Percentiles rank a stretch among this genome's conserved stretches.
Conservation (phyloP, 805 yeast species). For the Metschnikowia baotianmanensis region DNA sequence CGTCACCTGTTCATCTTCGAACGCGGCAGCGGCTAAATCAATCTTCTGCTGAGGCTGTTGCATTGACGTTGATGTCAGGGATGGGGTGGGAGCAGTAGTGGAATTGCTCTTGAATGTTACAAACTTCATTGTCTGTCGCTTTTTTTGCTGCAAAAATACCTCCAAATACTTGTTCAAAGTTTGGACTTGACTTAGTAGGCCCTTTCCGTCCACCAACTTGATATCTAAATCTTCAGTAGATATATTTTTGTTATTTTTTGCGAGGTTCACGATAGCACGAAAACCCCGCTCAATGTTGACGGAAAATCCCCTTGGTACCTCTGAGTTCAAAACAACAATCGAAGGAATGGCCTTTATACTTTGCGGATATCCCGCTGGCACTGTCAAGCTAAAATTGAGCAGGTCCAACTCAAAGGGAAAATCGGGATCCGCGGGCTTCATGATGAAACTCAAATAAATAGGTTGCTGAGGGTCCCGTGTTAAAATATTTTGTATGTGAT, state of each 20-base stretch:
- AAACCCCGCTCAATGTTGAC: conserved; percentile 68
- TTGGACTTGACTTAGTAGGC: conserved; percentile 51
- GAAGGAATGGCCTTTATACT: conserved; percentile 41
- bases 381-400: conserved; percentile 50
- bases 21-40: conserved; percentile 9
- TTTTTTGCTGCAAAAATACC: conserved; percentile 54
- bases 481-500: conserved; percentile 14
- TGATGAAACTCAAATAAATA: conserved; percentile 42
- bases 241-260: conserved; percentile 14
- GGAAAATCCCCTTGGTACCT: conserved; percentile 68
- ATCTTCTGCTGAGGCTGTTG: conserved; percentile 3
- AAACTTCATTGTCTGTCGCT: conserved; percentile 59
- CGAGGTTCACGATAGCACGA: conserved; percentile 37
- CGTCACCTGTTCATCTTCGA: conserved; percentile 1
- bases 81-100: conserved; percentile 1
- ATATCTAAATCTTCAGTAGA: conserved; percentile 23
- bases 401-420: conserved; percentile 62
- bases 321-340: conserved; percentile 58
- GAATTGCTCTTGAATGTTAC: conserved; percentile 34
- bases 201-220: conserved; percentile 44
- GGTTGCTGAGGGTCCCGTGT: conserved; percentile 17
- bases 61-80: conserved; percentile 1
- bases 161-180: conserved; percentile 62
- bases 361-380: conserved; percentile 57
- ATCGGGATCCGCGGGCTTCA: conserved; percentile 67